phyloP scores from a whole-genome alignment of 805 yeast genomes.

The Spathaspora arborariae region DNA sequence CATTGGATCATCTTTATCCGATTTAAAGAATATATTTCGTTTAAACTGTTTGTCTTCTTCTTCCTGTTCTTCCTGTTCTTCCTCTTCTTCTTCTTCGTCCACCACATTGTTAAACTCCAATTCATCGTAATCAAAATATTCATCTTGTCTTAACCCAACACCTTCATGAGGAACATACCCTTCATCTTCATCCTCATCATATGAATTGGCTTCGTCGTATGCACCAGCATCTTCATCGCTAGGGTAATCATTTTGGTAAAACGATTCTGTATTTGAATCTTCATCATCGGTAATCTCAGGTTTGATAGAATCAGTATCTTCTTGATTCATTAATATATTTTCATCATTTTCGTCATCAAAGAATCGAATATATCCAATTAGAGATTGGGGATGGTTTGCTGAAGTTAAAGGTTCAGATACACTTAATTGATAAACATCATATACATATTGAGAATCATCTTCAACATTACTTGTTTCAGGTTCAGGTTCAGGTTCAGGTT shows the following conservation, averaged over 20 bases:
- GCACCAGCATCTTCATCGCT: constrained; percentile 76
- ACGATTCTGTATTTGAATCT: constrained; percentile 88
- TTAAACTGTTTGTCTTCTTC: constrained; percentile 37
- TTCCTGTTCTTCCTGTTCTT: constrained; percentile 8
- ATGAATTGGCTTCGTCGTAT: constrained; percentile 14
- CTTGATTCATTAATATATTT: constrained; percentile 10
- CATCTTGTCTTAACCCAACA: constrained; percentile 16
- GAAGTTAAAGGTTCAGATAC: constrained; percentile 25
- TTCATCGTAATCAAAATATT: constrained; percentile 30
- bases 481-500: neutral
- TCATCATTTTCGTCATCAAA: constrained; percentile 42
- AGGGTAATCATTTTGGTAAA: constrained; percentile 90
- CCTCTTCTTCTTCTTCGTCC: constrained; percentile 8
- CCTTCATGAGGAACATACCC: constrained; percentile 11
- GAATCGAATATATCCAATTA: constrained; percentile 51
- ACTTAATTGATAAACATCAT: constrained; percentile 66
- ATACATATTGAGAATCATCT: constrained; percentile 67
- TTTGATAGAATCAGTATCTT: constrained; percentile 28
- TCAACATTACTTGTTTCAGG: constrained; percentile 1
- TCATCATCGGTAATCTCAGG: constrained; percentile 59
- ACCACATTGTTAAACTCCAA: constrained; percentile 11
- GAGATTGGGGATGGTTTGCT: constrained; percentile 47
- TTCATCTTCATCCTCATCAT: constrained; percentile 14
- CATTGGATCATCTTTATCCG: constrained; percentile 55
- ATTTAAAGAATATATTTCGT: constrained; percentile 53